Percentiles rank a stretch among this genome's conserved stretches.
Conservation (phyloP, 179 eudicot species). For the Silene vulgaris region DNA sequence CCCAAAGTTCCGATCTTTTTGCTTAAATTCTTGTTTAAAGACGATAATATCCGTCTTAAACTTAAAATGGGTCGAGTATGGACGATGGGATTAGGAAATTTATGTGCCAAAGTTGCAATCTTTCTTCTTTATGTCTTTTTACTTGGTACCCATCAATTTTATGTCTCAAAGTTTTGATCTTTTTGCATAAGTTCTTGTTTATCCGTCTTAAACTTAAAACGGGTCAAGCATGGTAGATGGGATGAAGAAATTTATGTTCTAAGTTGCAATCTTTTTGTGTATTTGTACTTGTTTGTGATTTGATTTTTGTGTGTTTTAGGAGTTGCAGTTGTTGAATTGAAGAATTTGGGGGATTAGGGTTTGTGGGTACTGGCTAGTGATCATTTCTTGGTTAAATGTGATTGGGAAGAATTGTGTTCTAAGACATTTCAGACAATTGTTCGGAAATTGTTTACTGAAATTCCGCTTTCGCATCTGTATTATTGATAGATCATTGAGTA, state of each 20-base stretch:
- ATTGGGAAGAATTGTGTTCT: background rate
- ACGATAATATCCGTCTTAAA: too few relatives aligned
- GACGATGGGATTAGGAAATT: too few relatives aligned
- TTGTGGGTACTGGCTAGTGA: conserved; percentile 29
- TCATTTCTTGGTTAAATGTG: conserved; percentile 11
- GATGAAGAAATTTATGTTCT: conserved; percentile 2
- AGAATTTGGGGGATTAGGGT: conserved; percentile 33
- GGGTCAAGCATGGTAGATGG: too few relatives aligned
- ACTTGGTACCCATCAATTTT: conserved; percentile 10
- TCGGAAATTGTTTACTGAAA: too few relatives aligned
- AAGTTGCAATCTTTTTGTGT: conserved; percentile 9
- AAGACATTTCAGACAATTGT: too few relatives aligned
- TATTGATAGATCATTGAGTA: conserved; percentile 21
- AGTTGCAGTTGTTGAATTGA: conserved; percentile 23
- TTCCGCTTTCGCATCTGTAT: too few relatives aligned
- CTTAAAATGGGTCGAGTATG: too few relatives aligned
- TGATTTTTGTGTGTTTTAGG: conserved; percentile 23
- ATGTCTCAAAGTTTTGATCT: background rate
- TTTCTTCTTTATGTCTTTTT: conserved; percentile 25
- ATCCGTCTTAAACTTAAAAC: too few relatives aligned
- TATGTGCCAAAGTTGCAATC: conserved; percentile 6
- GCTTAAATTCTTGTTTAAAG: background rate
- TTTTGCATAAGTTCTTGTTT: background rate
- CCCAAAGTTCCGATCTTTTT: background rate
- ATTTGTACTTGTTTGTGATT: conserved; percentile 18